Evolutionary conservation across 768 basidiomycete species (phyloP), one percentile per base, ranked within the genome.

Genomic region (Rhodotorula babjevae): DNA sequence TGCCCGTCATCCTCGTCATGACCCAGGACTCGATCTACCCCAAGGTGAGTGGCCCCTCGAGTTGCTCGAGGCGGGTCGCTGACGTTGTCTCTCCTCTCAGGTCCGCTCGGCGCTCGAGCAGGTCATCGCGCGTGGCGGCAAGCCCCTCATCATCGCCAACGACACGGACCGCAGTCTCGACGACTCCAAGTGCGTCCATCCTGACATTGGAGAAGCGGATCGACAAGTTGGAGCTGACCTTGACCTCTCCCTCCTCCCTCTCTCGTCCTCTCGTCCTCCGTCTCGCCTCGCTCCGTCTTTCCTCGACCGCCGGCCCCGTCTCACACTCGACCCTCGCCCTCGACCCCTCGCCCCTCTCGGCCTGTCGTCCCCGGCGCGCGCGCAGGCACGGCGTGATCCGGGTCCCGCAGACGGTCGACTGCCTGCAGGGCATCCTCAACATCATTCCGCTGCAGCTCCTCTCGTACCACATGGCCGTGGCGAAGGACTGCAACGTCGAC

Each of bases 11-110:
- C 84, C 92, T 99, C 83, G 88, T 99, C 83, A 99, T 99, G 96
- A 99, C 96, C 42, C 90, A 91, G 76, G 96, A 99, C 83, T 96
- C 93, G 57, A 84, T 98, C 36, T 98, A 98, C 83, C 93, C 94
- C 79, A 98, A 99, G 85, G 94, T 97, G 50, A 25, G 66, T 2
- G 14, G 14, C 10, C 25, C 25, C 5, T 31, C 19, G 8, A 21
- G 31, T 15, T 63, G 29, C 29, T n/a, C n/a, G n/a, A n/a, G n/a
- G n/a, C n/a, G n/a, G n/a, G n/a, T n/a, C n/a, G n/a, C 18, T 36
- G 3, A 31, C 21, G 4, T 11, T 6, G 4, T 9, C 36, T 18
- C 57, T 10, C 11, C 55, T 5, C 29, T 97, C 79, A 90, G 89
- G 15, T 52, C 27, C 50, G 50, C 50, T 27, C 50, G 50, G 96